A percentile compares a stretch with the other conserved stretches of the same genome.
phyloP scores from a whole-genome alignment of 1,284 basidiomycete genomes.

The Tylopilus sp. region DNA sequence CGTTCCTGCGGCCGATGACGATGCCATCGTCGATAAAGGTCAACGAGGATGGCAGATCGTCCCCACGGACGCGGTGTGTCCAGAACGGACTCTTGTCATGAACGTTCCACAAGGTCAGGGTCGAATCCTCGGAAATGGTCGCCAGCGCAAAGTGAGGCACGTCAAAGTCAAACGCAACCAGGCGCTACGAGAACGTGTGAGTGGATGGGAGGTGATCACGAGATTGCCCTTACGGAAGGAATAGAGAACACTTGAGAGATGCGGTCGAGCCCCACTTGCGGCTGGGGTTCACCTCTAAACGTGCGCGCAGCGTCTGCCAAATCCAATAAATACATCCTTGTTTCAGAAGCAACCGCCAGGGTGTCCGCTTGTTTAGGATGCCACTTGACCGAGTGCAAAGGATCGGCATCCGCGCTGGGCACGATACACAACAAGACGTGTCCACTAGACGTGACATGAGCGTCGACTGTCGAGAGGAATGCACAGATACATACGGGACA shows the following conservation, averaged over 20 bases:
- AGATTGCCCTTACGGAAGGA: conserved; percentile 53
- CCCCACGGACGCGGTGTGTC: conserved; percentile 69
- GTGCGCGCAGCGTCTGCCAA: conserved; percentile 56
- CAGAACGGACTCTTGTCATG: conserved; percentile 72
- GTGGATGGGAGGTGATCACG: background rate
- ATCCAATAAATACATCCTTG: conserved; percentile 71
- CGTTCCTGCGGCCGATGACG: conserved; percentile 75
- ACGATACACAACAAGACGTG: conserved; percentile 67
- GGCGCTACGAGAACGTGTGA: conserved; percentile 46
- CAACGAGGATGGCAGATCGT: conserved; percentile 74
- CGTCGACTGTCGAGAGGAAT: background rate
- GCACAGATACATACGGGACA: conserved; percentile 57
- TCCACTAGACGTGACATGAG: conserved; percentile 47
- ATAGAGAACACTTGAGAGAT: conserved; percentile 65
- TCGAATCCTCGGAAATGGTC: conserved; percentile 77
- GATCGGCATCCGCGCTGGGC: conserved; percentile 56
- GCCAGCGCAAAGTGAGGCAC: conserved; percentile 69
- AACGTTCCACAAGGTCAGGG: conserved; percentile 74
- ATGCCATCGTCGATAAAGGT: conserved; percentile 78
- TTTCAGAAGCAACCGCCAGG: conserved; percentile 75
- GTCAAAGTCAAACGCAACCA: conserved; percentile 81
- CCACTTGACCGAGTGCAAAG: conserved; percentile 79
- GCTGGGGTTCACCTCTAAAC: conserved; percentile 60
- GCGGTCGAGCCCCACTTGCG: conserved; percentile 62
- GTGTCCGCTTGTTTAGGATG: conserved; percentile 73